Conservation (phyloP, 176 grass and related monocot species). For the Aechmea fasciata region DNA sequence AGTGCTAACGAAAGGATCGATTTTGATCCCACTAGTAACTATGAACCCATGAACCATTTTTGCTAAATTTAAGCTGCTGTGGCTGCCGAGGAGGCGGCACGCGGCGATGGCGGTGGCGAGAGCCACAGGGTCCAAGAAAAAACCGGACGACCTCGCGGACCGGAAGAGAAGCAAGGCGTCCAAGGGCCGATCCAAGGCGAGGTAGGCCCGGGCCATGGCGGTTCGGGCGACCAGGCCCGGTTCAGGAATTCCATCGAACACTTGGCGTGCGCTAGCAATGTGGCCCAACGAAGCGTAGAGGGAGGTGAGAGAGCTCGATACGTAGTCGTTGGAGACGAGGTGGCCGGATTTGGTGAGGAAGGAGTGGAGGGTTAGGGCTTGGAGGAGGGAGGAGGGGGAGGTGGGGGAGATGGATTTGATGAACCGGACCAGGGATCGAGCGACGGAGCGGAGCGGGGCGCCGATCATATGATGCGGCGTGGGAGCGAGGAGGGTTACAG, state of each 20-base stretch:
- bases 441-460: conserved; percentile 22
- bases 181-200: neutral
- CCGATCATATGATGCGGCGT: conserved; percentile 17
- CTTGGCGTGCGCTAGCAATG: conserved; percentile 15
- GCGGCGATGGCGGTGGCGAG: conserved; percentile 27
- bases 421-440: conserved; percentile 37
- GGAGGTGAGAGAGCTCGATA: conserved; percentile 40
- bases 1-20: conserved; percentile 47
- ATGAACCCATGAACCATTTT: conserved; percentile 47
- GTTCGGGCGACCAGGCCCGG: conserved; percentile 36
- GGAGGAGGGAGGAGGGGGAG: conserved; percentile 11
- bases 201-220: conserved; percentile 45
- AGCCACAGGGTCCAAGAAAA: conserved; percentile 39
- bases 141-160: conserved; percentile 18
- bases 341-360: conserved; percentile 36
- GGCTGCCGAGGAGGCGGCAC: conserved; percentile 15
- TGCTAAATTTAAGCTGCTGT: conserved; percentile 5
- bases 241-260: conserved; percentile 59
- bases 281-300: conserved; percentile 2
- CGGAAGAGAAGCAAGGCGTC: conserved; percentile 35
- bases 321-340: conserved; percentile 39
- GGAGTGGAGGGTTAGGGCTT: conserved; percentile 34
- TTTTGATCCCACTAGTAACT: conserved; percentile 28
- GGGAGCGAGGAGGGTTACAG: neutral
- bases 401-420: conserved; percentile 40